Evolutionary conservation across 306 rosid genomes (phyloP), one percentile per base, ranked within the genome.

Genomic region (Leucaena leucocephala): DNA sequence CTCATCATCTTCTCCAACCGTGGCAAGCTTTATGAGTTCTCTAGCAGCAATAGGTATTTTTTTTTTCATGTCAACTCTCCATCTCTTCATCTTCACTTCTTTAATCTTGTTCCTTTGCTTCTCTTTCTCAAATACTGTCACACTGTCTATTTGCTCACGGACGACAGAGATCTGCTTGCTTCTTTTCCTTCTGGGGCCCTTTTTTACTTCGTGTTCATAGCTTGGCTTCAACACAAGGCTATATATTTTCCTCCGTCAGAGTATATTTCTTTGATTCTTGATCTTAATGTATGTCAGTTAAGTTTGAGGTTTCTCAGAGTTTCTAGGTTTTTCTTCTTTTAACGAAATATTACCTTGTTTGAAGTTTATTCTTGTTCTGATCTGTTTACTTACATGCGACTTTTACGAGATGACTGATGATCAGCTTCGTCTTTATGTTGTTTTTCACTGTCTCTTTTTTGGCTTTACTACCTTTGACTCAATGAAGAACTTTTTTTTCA

Each of bases 1-100:
- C 97, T 93, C 79, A 87, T 93, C 88, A 68, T 93, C 92, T 93
- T 93, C 93, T 93, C 98, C 69, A 91, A 84, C 85, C 89, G 97
- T 77, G 98, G 98, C 70, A 93, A 88, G 83, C 97, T 91, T 72
- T 93, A 91, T 84, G 97, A 93, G 87, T 93, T 93, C 73, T 91
- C 93, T 39, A 93, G 98, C 92, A 87, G 83, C 79, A 54, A 91
- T 87, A 91, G 89, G 98, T 93, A 85, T 68, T 48, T n/a, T 17
- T 48, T n/a, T 17, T 35, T 14, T 12, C 27, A 13, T 48, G 6
- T 69, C 8, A 10, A 16, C 12, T 5, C 62, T 8, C 27, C 27
- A 27, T 55, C 33, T 1, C 62, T 55, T 19, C 33, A 52, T 52
- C 27, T 49, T 21, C n/a, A 3, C n/a, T 19, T 21, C 1, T 6